Percentiles rank a stretch among this genome's conserved stretches.
Conservation (phyloP, 108 stramenopile species). For the Nitzschia inconspicua region DNA sequence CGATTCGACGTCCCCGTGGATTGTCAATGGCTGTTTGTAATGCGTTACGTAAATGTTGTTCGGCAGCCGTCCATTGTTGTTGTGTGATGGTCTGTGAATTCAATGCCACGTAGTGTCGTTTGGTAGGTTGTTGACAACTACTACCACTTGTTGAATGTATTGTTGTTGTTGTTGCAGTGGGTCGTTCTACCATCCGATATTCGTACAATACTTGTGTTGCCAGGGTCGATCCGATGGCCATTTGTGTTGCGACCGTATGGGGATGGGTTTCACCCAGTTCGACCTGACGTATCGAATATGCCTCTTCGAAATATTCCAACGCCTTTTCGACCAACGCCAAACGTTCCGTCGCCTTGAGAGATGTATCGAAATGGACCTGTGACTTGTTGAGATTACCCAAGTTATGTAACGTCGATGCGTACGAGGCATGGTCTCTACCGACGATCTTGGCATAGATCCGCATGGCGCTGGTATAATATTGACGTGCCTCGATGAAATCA, state of each 20-base stretch:
- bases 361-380: conserved; percentile 61
- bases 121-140: not conserved
- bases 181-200: conserved; percentile 36
- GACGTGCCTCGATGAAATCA: conserved; percentile 53
- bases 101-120: conserved; percentile 28
- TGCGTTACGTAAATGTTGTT: conserved; percentile 74
- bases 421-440: conserved; percentile 78
- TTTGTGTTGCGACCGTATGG: conserved; percentile 64
- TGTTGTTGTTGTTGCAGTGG: not conserved
- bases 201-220: conserved; percentile 69
- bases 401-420: conserved; percentile 79
- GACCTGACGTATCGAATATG: conserved; percentile 61
- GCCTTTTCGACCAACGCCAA: conserved; percentile 69
- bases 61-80: conserved; percentile 73
- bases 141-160: not conserved
- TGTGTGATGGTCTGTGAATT: conserved; percentile 37
- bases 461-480: conserved; percentile 54
- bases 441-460: conserved; percentile 64
- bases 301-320: conserved; percentile 73
- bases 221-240: conserved; percentile 59
- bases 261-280: conserved; percentile 76
- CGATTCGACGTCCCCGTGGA: conserved; percentile 60
- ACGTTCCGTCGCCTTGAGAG: conserved; percentile 63
- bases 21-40: conserved; percentile 59
- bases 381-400: conserved; percentile 71